Evolutionary conservation across 345 rosid genomes (phyloP).

Genomic region (Durio zibethinus): DNA sequence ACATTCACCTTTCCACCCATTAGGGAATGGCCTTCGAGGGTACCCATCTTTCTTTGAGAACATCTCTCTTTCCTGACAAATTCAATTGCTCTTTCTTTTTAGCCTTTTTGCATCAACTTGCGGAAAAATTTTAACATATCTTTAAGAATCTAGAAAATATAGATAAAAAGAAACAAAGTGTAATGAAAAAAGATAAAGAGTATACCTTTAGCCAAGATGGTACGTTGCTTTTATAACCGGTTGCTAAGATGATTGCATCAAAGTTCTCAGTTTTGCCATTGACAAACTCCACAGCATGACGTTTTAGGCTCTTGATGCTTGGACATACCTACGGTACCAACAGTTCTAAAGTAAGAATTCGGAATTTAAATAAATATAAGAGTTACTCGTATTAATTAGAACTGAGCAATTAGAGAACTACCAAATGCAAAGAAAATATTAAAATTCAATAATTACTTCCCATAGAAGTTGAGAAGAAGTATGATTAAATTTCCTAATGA

Average conservation of each 20-base stretch:
- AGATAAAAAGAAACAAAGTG: not conserved
- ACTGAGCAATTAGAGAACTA: not conserved
- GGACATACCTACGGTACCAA: slow-evolving; percentile 51
- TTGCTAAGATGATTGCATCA: slow-evolving; percentile 84
- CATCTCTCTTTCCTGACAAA: slow-evolving; percentile 63
- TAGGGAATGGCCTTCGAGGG: slow-evolving; percentile 66
- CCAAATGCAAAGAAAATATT: not conserved
- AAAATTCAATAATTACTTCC: not conserved
- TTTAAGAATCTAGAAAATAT: not conserved
- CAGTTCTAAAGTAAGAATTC: not conserved
- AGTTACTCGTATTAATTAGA: too few species aligned
- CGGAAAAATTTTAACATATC: not conserved
- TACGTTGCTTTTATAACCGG: slow-evolving; percentile 93
- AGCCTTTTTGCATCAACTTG: not conserved
- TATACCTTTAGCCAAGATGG: slow-evolving; percentile 90
- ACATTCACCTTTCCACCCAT: slow-evolving; percentile 92
- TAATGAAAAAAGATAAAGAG: slow-evolving; percentile 6
- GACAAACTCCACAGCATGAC: slow-evolving; percentile 55
- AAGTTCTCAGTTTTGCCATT: slow-evolving; percentile 56
- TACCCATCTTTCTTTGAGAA: slow-evolving; percentile 77
- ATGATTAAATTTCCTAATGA: not conserved
- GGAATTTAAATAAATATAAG: not conserved
- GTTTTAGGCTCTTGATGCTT: slow-evolving; percentile 56
- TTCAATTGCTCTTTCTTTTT: not conserved
- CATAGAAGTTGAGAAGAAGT: not conserved